phyloP scores from a whole-genome alignment of 176 grass and related monocot genomes.

The Saccharum officinarum region DNA sequence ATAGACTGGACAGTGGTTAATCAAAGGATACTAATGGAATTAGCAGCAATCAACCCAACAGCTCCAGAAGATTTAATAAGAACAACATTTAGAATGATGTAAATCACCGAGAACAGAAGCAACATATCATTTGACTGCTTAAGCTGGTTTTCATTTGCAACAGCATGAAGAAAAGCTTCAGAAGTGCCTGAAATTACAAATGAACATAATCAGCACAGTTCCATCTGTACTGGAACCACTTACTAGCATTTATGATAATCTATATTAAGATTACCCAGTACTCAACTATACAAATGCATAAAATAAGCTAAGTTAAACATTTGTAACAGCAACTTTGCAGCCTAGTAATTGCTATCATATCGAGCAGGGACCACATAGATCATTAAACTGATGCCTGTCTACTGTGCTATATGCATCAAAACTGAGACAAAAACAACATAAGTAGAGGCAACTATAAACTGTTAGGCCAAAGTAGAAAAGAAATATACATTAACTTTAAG shows the following conservation, averaged over 20 bases:
- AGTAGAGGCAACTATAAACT: background rate
- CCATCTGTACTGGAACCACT: slow-evolving; percentile 1
- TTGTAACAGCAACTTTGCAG: background rate
- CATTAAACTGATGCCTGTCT: background rate
- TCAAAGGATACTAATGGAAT: slow-evolving; percentile 92
- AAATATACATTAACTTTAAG: background rate
- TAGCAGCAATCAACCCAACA: slow-evolving; percentile 89
- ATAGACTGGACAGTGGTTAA: slow-evolving; percentile 8
- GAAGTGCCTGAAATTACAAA: slow-evolving; percentile 67
- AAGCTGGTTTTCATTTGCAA: slow-evolving; percentile 87
- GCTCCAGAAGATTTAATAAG: slow-evolving; percentile 80
- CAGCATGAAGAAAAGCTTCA: slow-evolving; percentile 94
- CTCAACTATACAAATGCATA: background rate
- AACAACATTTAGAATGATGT: slow-evolving; percentile 68
- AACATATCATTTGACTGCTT: slow-evolving; percentile 86
- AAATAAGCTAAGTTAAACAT: background rate
- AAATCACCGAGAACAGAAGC: slow-evolving; percentile 88
- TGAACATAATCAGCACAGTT: background rate
- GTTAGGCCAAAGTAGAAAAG: background rate
- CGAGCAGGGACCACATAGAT: background rate
- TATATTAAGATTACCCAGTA: background rate
- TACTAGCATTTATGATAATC: slow-evolving; percentile 11
- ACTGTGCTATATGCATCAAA: background rate
- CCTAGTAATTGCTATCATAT: background rate
- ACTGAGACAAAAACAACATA: background rate